phyloP scores from a whole-genome alignment of 2,329 filamentous ascomycete species.

The Laburnicola sp. region DNA sequence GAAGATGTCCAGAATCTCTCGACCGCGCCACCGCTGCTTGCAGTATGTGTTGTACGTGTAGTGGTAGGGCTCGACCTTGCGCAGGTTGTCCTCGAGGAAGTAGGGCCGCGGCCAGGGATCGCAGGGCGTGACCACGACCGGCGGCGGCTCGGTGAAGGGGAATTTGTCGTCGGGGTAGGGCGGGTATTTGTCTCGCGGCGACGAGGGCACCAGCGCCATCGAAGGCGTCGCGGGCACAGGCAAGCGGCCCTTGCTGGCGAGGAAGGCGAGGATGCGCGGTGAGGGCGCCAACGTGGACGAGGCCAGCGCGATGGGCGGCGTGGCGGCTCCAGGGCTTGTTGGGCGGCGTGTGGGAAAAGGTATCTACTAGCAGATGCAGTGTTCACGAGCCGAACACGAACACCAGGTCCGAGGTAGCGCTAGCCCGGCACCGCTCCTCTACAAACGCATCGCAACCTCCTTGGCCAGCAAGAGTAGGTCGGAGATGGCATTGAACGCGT shows the following conservation, averaged over 20 bases:
- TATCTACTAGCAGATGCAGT: not conserved
- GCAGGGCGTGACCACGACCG: constrained; percentile 53
- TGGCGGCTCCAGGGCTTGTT: constrained; percentile 11
- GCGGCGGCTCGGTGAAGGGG: constrained; percentile 50
- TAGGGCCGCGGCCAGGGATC: constrained; percentile 71
- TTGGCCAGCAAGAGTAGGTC: no score
- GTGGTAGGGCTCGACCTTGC: constrained; percentile 83
- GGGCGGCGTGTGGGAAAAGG: constrained; percentile 11
- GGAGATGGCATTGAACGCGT: no score
- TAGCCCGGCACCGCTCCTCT: no score
- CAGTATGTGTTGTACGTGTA: constrained; percentile 94
- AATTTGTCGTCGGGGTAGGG: constrained; percentile 40
- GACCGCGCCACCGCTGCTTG: constrained; percentile 89
- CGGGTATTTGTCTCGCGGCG: constrained; percentile 35
- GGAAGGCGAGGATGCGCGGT: constrained; percentile 55
- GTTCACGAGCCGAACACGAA: no score
- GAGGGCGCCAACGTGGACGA: constrained; percentile 52
- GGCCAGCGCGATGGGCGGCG: constrained; percentile 15
- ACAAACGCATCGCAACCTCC: no score
- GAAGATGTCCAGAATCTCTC: constrained; percentile 83
- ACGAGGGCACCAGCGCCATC: constrained; percentile 50
- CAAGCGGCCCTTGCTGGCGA: constrained; percentile 53
- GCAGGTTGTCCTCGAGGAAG: constrained; percentile 78
- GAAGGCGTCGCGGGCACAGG: constrained; percentile 32
- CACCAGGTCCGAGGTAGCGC: not conserved